Percentiles rank a stretch among this genome's conserved stretches.
Evolutionary conservation across 495 filamentous ascomycete genomes (phyloP).

Genomic region (Neurospora sp.): DNA sequence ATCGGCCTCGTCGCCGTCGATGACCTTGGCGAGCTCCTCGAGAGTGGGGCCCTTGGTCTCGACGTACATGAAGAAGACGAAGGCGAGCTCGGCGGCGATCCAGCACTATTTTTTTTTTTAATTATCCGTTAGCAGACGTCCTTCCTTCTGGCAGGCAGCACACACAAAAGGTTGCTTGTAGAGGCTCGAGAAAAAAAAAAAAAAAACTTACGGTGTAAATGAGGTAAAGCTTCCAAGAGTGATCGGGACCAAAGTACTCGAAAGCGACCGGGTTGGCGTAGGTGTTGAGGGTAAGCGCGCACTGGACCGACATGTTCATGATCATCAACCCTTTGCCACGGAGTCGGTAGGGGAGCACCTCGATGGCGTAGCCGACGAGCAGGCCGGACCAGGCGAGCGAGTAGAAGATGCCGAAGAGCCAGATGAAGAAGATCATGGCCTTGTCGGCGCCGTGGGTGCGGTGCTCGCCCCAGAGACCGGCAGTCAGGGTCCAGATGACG

Average conservation of each 20-base stretch:
- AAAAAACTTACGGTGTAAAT: conserved; percentile 43
- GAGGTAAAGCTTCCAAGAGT: conserved; percentile 51
- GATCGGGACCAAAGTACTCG: conserved; percentile 28
- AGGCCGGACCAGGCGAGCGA: conserved; percentile 54
- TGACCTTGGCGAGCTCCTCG: conserved; percentile 54
- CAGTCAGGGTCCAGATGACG: conserved; percentile 43
- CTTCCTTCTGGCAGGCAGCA: too few species aligned
- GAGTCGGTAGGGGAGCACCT: conserved; percentile 63
- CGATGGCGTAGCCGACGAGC: conserved; percentile 55
- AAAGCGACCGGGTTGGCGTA: conserved; percentile 55
- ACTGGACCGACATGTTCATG: conserved; percentile 42
- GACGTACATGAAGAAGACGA: conserved; percentile 57
- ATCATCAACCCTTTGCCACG: conserved; percentile 50
- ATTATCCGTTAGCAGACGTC: too few species aligned
- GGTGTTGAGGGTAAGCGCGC: conserved; percentile 42
- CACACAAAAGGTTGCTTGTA: too few species aligned
- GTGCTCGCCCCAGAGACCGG: conserved; percentile 32
- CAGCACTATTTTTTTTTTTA: too few species aligned
- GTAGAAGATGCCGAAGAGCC: conserved; percentile 45
- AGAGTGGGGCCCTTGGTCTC: conserved; percentile 56
- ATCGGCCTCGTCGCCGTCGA: conserved; percentile 47
- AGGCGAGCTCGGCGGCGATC: conserved; percentile 46
- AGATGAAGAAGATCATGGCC: conserved; percentile 48
- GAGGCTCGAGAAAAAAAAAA: too few species aligned
- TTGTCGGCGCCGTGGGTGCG: conserved; percentile 29